These are phyloP conservation scores for Speleostelium caveatum DNA, from an alignment of 78 protist genomes.

Conservation along the genomic window DNA sequence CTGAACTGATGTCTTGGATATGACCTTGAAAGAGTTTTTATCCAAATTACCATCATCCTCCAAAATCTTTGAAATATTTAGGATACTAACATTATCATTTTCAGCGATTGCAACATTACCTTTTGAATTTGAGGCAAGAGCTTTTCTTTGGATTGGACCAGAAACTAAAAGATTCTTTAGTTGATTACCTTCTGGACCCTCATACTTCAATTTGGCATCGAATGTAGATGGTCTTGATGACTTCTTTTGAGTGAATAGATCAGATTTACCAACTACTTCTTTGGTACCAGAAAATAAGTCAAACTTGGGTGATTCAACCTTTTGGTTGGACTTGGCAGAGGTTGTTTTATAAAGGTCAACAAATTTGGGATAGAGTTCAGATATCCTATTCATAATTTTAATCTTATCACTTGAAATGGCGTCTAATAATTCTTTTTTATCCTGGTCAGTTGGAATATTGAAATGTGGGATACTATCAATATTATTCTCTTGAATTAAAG, in stretches of 20 bases:
- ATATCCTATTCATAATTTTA: neutral
- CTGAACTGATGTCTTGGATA: conserved; percentile 24
- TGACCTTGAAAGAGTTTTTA: conserved; percentile 18
- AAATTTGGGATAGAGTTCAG: conserved; percentile 34
- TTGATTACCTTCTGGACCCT: conserved; percentile 60
- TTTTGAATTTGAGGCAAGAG: conserved; percentile 15
- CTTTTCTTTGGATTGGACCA: conserved; percentile 55
- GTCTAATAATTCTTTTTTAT: conserved; percentile 1
- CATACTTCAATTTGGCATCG: conserved; percentile 60
- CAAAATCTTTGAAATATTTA: conserved; percentile 22
- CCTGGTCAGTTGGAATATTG: conserved; percentile 51
- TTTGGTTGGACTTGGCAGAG: neutral
- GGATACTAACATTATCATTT: conserved; percentile 14
- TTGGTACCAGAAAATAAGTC: neutral
- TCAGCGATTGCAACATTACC: conserved; percentile 62
- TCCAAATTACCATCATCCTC: conserved; percentile 56
- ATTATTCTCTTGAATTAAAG: neutral
- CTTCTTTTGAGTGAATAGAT: conserved; percentile 29
- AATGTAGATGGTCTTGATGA: conserved; percentile 47
- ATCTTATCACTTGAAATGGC: neutral
- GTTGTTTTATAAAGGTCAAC: conserved; percentile 12
- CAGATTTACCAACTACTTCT: conserved; percentile 19
- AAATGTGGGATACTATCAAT: neutral
- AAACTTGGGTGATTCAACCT: neutral
- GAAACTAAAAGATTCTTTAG: neutral